Conservation (phyloP, 2,329 filamentous ascomycete species). For the Paracoccidioides brasiliensis region DNA sequence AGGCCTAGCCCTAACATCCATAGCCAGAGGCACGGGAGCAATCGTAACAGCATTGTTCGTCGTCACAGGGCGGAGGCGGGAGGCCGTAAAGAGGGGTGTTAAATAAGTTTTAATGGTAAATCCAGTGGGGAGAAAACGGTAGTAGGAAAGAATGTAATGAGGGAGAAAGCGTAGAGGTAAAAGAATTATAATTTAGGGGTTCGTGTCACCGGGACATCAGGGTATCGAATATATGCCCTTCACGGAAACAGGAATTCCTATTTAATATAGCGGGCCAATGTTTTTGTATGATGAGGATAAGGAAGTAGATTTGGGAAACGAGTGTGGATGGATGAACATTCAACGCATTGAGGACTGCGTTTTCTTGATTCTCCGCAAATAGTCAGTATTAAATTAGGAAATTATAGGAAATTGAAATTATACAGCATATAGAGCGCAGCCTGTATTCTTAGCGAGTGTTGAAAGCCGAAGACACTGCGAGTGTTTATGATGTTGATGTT, state of each 20-base stretch:
- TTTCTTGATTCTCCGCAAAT: not conserved
- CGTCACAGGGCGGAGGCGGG: not conserved
- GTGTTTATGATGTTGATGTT: not conserved
- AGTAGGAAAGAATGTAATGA: not conserved
- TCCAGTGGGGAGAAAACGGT: too few relatives aligned
- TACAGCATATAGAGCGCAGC: not conserved
- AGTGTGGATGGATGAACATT: not conserved
- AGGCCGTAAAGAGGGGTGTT: not conserved
- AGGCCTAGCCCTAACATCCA: conserved; percentile 24
- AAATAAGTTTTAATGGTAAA: not conserved
- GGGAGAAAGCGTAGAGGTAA: not conserved
- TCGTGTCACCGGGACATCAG: conserved; percentile 32
- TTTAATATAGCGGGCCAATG: too few relatives aligned
- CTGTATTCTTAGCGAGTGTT: too few relatives aligned
- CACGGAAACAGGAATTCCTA: too few relatives aligned
- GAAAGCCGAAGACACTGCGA: too few relatives aligned
- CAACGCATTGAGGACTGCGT: not conserved
- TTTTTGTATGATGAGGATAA: not conserved
- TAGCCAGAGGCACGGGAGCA: conserved; percentile 14
- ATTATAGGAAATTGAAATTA: not conserved
- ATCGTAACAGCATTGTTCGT: conserved; percentile 9
- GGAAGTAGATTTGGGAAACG: not conserved
- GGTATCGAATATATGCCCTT: conserved; percentile 35
- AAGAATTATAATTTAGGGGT: conserved; percentile 12
- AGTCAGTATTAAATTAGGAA: not conserved